These are phyloP conservation scores for Chlamydomonas sphaeroides DNA, from an alignment of 139 green algal genomes.

Conservation along the genomic window DNA sequence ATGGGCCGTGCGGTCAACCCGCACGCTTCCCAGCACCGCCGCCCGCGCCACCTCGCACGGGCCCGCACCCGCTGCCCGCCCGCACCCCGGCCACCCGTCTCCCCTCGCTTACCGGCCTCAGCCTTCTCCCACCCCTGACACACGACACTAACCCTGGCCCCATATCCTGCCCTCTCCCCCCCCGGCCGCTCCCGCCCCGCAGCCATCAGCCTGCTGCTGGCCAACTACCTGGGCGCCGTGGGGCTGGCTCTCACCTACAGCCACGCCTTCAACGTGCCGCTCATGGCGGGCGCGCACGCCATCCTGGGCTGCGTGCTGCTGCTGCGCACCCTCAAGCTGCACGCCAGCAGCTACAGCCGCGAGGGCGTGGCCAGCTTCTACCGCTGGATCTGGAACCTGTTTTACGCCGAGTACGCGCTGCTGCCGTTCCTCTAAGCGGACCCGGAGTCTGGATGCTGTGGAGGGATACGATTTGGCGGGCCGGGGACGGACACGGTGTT, in stretches of 20 bases:
- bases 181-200: neutral
- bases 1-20: too few relatives aligned
- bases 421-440: conserved; percentile 33
- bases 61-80: too few relatives aligned
- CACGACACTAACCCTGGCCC: too few relatives aligned
- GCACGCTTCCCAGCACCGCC: too few relatives aligned
- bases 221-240: conserved; percentile 91
- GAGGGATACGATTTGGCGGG: too few relatives aligned
- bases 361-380: conserved; percentile 85
- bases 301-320: conserved; percentile 71
- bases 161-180: neutral
- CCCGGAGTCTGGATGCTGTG: too few relatives aligned
- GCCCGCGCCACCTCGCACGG: too few relatives aligned
- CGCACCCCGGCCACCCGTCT: too few relatives aligned
- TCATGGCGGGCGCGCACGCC: conserved; percentile 89
- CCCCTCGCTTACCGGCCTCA: too few relatives aligned
- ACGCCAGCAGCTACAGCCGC: conserved; percentile 71
- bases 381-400: conserved; percentile 95
- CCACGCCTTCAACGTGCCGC: conserved; percentile 73
- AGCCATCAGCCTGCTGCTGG: conserved; percentile 81
- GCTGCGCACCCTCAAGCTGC: conserved; percentile 64
- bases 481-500: too few relatives aligned
- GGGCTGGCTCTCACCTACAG: conserved; percentile 69
- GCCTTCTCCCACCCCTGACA: too few relatives aligned
- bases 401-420: conserved; percentile 93